These are phyloP conservation scores for Vavraia culicis DNA, from an alignment of 371 early-diverging fungal genomes.

Conservation along the genomic window DNA sequence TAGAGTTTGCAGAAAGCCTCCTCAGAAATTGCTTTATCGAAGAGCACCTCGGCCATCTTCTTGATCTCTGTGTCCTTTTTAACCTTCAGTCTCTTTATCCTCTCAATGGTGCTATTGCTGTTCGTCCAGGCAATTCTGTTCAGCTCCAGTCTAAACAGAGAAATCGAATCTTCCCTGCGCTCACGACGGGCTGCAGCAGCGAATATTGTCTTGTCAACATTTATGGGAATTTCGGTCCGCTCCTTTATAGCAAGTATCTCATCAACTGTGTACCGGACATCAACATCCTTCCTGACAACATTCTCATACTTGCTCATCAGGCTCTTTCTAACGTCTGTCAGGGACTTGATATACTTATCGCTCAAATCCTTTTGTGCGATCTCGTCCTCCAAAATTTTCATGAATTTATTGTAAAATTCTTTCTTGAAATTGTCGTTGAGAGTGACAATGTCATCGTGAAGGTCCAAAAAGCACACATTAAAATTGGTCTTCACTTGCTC, in stretches of 20 bases:
- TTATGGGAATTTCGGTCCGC: not conserved
- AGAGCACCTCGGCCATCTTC: constrained; percentile 22
- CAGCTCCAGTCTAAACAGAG: not conserved
- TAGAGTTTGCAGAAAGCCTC: constrained; percentile 16
- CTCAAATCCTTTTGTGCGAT: too few species aligned
- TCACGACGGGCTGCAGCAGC: not conserved
- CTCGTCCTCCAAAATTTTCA: too few species aligned
- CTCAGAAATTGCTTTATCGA: constrained; percentile 29
- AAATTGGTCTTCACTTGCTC: too few species aligned
- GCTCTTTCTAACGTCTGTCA: too few species aligned
- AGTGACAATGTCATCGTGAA: too few species aligned
- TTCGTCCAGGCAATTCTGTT: not conserved
- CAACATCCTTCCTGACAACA: not conserved
- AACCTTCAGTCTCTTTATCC: not conserved
- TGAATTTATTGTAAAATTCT: too few species aligned
- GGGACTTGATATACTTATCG: too few species aligned
- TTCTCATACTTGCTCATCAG: too few species aligned
- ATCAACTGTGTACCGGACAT: not conserved
- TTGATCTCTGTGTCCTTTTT: constrained; percentile 24
- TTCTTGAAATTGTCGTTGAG: too few species aligned
- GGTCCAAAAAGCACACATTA: too few species aligned
- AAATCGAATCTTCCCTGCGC: not conserved
- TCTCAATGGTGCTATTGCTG: not conserved
- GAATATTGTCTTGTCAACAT: not conserved
- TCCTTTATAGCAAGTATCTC: constrained; percentile 9